Evolutionary conservation across 1,284 basidiomycete species (phyloP).

Genomic region (Fomitopsis schrenkii): DNA sequence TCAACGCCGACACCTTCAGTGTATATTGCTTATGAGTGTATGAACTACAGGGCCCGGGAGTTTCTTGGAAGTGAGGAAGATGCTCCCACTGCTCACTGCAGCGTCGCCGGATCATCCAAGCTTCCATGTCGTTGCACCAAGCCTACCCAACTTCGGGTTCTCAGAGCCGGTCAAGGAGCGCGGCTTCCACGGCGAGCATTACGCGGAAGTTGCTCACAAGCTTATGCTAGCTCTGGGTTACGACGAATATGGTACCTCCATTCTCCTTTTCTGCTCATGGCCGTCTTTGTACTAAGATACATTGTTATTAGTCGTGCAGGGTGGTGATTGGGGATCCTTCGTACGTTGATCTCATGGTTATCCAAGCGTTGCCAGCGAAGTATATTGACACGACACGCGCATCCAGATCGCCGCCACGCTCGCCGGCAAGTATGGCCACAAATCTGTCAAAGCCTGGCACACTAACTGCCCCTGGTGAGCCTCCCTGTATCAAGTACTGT

Average conservation of each 20-base stretch:
- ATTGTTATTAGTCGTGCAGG: conserved; percentile 3
- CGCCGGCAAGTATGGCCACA: conserved; percentile 25
- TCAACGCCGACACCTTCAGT: neutral
- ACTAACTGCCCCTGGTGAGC: conserved; percentile 20
- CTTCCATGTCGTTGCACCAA: conserved; percentile 44
- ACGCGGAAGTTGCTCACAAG: conserved; percentile 11
- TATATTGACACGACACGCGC: neutral
- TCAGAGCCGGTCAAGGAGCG: conserved; percentile 28
- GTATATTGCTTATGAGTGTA: neutral
- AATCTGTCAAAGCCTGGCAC: conserved; percentile 29
- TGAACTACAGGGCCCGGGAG: conserved; percentile 37
- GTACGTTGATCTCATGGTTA: neutral
- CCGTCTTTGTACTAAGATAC: neutral
- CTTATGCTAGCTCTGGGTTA: conserved; percentile 18
- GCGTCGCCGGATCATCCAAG: conserved; percentile 23
- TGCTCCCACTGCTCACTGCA: conserved; percentile 25
- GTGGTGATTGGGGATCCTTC: conserved; percentile 6
- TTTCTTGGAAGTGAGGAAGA: conserved; percentile 38
- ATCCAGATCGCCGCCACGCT: conserved; percentile 28
- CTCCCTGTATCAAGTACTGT: conserved; percentile 23
- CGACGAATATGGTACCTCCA: conserved; percentile 22
- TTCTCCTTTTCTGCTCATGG: too few relatives aligned
- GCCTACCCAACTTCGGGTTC: conserved; percentile 39
- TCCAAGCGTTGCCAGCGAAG: neutral
- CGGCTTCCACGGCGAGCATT: conserved; percentile 31